Evolutionary conservation across 441 rosid species (phyloP), one percentile per base, ranked within the genome.

Genomic region (Populus tomentosa): DNA sequence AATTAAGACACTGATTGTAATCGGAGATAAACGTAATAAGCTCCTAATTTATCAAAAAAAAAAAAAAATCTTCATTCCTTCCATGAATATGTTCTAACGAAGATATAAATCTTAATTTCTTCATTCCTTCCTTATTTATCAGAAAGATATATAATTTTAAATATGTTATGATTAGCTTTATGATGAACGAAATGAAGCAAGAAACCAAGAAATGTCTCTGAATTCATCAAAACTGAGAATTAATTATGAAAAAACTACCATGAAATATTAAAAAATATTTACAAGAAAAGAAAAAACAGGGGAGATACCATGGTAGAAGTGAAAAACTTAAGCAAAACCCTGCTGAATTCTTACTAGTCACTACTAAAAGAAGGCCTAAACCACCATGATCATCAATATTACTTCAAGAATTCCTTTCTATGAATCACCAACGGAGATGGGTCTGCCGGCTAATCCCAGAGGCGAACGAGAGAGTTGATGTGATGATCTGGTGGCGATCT

Each of bases 381-480:
- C 64, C 64, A 7, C 24, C 64, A 21, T 21, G 26, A 61, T 61
- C 26, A n/a, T 61, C 64, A 8, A 21, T 8, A 59, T 21, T 61
- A n/a, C 23, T 21, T 9, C 64, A 9, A 61, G 0, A 61, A 9
- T n/a, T 61, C 64, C 13, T n/a, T 40, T 13, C 11, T 61, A 74
- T 62, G 77, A 69, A n/a, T 78, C 83, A 13, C 77, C 80, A 21
- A 81, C 81, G 20, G 80, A 80, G 77, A 81, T 59, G 71, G 85
- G 74, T 64, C 76, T 62, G 1, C 78, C 81, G 0, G 78, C 4
- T 26, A 78, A 70, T 62, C 88, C 86, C 32, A 86, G 72, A n/a
- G 84, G 86, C 36, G 88, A 86, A 14, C 79, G 74, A 69, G 85
- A 78, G 36, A 71, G 70, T 42, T 77, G 81, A 6, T 70, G 77